phyloP scores from a whole-genome alignment of 352 stramenopile species.

The Globisporangium okanoganense region DNA sequence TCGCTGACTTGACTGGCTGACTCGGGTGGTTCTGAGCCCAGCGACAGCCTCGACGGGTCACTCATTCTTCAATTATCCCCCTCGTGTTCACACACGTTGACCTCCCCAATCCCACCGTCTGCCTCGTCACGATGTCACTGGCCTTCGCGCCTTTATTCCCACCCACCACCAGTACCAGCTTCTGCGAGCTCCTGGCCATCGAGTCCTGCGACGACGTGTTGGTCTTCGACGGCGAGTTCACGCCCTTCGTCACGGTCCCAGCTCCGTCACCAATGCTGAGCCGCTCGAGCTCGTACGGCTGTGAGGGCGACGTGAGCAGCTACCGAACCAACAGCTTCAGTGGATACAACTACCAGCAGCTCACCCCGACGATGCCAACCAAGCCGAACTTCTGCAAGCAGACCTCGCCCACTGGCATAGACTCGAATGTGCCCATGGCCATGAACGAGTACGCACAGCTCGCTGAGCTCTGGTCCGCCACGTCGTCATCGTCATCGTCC shows the following conservation, averaged over 20 bases:
- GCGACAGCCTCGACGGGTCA: not conserved
- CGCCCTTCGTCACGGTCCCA: constrained; percentile 5
- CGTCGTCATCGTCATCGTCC: not conserved
- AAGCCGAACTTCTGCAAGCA: not conserved
- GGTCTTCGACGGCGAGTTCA: constrained; percentile 2
- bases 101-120: not conserved
- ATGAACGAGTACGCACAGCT: constrained; percentile 16
- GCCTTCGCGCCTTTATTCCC: constrained; percentile 14
- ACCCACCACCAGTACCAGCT: not conserved
- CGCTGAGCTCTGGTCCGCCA: constrained; percentile 9
- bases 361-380: not conserved
- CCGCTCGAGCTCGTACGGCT: constrained; percentile 1
- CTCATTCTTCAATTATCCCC: constrained; percentile 12
- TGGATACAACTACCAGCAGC: not conserved
- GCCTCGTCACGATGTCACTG: constrained; percentile 11
- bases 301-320: constrained; percentile 7
- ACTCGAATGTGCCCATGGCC: constrained; percentile 1
- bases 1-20: constrained; percentile 1
- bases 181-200: constrained; percentile 4
- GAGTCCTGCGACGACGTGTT: not conserved
- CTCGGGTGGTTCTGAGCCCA: not conserved
- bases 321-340: not conserved
- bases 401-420: constrained; percentile 9
- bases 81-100: constrained; percentile 16
- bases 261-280: not conserved